Conservation (phyloP, 768 basidiomycete species). For the Suillus brevipes region DNA sequence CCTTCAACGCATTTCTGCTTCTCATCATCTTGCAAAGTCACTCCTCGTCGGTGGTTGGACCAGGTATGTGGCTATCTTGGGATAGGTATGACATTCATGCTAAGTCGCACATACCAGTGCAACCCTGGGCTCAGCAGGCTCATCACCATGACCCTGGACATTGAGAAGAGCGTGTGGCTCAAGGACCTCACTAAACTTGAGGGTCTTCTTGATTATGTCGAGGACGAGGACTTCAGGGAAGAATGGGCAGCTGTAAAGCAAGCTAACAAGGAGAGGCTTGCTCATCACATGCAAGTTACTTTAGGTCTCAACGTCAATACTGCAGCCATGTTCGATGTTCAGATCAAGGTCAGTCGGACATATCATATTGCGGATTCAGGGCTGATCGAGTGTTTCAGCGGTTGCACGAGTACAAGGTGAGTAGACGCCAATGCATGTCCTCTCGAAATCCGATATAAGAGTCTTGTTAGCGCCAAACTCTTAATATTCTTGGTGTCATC, state of each 20-base stretch:
- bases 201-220: constrained; percentile 68
- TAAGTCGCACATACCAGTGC: constrained; percentile 46
- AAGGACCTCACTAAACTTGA: constrained; percentile 80
- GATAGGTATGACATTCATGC: background rate
- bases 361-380: background rate
- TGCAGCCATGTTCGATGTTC: constrained; percentile 86
- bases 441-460: background rate
- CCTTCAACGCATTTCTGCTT: background rate
- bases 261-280: constrained; percentile 88
- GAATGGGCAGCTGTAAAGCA: constrained; percentile 87
- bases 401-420: constrained; percentile 89
- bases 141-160: constrained; percentile 77
- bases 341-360: constrained; percentile 62
- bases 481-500: constrained; percentile 91
- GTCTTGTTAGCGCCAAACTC: constrained; percentile 71
- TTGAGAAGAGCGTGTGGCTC: constrained; percentile 79
- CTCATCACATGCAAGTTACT: constrained; percentile 68
- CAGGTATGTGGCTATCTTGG: constrained; percentile 42
- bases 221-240: constrained; percentile 72
- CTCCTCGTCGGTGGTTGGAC: constrained; percentile 91
- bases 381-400: constrained; percentile 47
- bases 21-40: constrained; percentile 48
- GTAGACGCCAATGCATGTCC: constrained; percentile 1
- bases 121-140: constrained; percentile 86
- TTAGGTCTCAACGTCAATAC: constrained; percentile 74